These are phyloP conservation scores for Rauvolfia tetraphylla DNA, from an alignment of 257 asterid genomes.

Conservation along the genomic window DNA sequence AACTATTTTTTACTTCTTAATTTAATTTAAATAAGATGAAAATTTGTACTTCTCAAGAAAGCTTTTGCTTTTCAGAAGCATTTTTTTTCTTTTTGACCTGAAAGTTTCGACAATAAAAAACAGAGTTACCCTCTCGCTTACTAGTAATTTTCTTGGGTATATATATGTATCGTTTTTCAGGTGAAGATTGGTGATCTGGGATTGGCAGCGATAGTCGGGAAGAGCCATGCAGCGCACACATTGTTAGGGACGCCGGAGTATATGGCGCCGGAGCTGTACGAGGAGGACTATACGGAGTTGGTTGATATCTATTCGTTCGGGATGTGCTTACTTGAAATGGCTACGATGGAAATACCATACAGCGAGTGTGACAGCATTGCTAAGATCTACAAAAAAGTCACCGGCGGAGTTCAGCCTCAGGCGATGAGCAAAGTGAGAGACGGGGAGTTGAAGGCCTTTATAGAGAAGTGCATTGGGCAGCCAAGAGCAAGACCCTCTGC, in stretches of 20 bases:
- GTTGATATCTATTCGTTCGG: slow-evolving; percentile 73
- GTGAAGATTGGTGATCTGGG: slow-evolving; percentile 84
- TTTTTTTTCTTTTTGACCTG: too few relatives aligned
- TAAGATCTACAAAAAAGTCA: slow-evolving; percentile 63
- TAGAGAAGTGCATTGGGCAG: slow-evolving; percentile 72
- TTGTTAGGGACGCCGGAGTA: slow-evolving; percentile 79
- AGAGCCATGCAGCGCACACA: slow-evolving; percentile 56
- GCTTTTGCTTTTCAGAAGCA: too few relatives aligned
- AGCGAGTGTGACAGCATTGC: slow-evolving; percentile 63
- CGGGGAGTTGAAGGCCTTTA: slow-evolving; percentile 45
- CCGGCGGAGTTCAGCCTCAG: slow-evolving; percentile 55
- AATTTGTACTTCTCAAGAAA: too few relatives aligned
- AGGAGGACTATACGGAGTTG: slow-evolving; percentile 58
- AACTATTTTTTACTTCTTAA: neutral
- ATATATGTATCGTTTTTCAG: slow-evolving; percentile 23
- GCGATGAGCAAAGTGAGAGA: slow-evolving; percentile 66
- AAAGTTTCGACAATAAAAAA: too few relatives aligned
- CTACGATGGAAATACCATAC: slow-evolving; percentile 61
- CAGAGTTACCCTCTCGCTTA: too few relatives aligned
- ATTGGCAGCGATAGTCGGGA: slow-evolving; percentile 59
- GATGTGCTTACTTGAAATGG: slow-evolving; percentile 86
- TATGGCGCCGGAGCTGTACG: slow-evolving; percentile 81
- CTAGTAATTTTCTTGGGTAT: too few relatives aligned
- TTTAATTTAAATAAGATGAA: too few relatives aligned
- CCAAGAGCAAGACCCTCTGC: slow-evolving; percentile 69